phyloP scores from a whole-genome alignment of 371 early-diverging fungal species.

The Mortierella sp. region DNA sequence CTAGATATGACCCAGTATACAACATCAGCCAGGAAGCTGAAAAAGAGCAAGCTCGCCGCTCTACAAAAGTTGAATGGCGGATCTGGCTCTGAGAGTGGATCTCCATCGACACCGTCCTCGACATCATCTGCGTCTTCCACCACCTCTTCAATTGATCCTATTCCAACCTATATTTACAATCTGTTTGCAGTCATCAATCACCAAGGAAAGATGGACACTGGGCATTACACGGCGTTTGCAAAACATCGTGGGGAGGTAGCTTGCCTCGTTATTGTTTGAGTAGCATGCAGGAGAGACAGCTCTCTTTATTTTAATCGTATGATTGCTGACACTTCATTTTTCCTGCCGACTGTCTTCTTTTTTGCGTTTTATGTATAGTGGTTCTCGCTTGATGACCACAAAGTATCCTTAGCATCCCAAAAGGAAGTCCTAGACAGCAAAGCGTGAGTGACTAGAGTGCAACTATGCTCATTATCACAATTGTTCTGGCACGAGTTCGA shows the following conservation, averaged over 20 bases:
- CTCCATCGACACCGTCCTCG: slow-evolving; percentile 27
- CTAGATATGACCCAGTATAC: slow-evolving; percentile 95
- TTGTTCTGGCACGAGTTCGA: neutral
- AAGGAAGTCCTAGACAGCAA: slow-evolving; percentile 82
- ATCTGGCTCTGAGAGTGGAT: slow-evolving; percentile 28
- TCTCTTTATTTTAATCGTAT: too few relatives aligned
- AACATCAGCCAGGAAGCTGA: slow-evolving; percentile 57
- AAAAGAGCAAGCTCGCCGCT: slow-evolving; percentile 33
- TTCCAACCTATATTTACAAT: slow-evolving; percentile 81
- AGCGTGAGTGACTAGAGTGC: slow-evolving; percentile 65
- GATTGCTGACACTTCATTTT: too few relatives aligned
- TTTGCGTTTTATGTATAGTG: slow-evolving; percentile 63
- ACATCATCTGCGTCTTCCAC: slow-evolving; percentile 23
- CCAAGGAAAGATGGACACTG: slow-evolving; percentile 90
- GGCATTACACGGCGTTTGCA: slow-evolving; percentile 92
- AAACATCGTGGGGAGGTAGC: slow-evolving; percentile 81
- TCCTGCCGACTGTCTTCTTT: too few relatives aligned
- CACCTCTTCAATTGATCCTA: slow-evolving; percentile 26
- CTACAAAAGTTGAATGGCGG: slow-evolving; percentile 33
- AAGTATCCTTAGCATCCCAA: slow-evolving; percentile 76
- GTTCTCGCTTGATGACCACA: slow-evolving; percentile 93
- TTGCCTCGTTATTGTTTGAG: too few relatives aligned
- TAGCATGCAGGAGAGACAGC: neutral
- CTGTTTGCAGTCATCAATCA: slow-evolving; percentile 95
- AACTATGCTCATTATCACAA: neutral